Percentiles rank a stretch among this genome's conserved stretches.
Evolutionary conservation across 495 filamentous ascomycete genomes (phyloP).

Genomic region (Trichoderma erinaceum): DNA sequence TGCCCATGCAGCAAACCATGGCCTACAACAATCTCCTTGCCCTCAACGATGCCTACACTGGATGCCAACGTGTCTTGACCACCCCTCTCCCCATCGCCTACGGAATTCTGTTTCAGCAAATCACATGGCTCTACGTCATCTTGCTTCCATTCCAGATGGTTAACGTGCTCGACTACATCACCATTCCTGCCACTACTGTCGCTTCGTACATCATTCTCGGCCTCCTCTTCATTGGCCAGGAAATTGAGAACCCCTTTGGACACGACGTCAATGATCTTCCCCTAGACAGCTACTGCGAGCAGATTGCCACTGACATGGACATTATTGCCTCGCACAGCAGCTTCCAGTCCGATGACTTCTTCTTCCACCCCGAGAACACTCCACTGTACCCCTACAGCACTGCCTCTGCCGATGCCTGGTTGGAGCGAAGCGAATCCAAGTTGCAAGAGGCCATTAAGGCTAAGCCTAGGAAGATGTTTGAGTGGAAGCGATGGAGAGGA

Average conservation of each 20-base stretch:
- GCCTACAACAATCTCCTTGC: slow-evolving; percentile 47
- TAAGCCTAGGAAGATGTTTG: slow-evolving; percentile 34
- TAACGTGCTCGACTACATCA: slow-evolving; percentile 56
- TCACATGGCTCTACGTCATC: slow-evolving; percentile 81
- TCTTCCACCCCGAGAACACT: slow-evolving; percentile 51
- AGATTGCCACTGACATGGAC: slow-evolving; percentile 66
- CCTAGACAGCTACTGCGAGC: slow-evolving; percentile 68
- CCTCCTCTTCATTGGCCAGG: slow-evolving; percentile 76
- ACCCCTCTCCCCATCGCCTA: slow-evolving; percentile 83
- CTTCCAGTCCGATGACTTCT: slow-evolving; percentile 52
- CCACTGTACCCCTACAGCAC: slow-evolving; percentile 63
- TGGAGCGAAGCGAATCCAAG: slow-evolving; percentile 44
- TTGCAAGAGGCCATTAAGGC: slow-evolving; percentile 36
- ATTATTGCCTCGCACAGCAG: slow-evolving; percentile 56
- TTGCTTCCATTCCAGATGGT: slow-evolving; percentile 81
- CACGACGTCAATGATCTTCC: slow-evolving; percentile 82
- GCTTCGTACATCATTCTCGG: slow-evolving; percentile 85
- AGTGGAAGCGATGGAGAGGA: slow-evolving; percentile 18
- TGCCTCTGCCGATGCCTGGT: slow-evolving; percentile 55
- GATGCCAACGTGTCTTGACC: slow-evolving; percentile 74
- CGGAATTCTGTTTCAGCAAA: slow-evolving; percentile 77
- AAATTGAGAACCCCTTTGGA: slow-evolving; percentile 88
- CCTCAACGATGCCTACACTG: slow-evolving; percentile 67
- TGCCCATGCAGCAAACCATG: slow-evolving; percentile 44
- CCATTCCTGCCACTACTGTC: slow-evolving; percentile 76